Evolutionary conservation across 441 rosid genomes (phyloP), one percentile per base, ranked within the genome.

Genomic region (Lagerstroemia fauriei): DNA sequence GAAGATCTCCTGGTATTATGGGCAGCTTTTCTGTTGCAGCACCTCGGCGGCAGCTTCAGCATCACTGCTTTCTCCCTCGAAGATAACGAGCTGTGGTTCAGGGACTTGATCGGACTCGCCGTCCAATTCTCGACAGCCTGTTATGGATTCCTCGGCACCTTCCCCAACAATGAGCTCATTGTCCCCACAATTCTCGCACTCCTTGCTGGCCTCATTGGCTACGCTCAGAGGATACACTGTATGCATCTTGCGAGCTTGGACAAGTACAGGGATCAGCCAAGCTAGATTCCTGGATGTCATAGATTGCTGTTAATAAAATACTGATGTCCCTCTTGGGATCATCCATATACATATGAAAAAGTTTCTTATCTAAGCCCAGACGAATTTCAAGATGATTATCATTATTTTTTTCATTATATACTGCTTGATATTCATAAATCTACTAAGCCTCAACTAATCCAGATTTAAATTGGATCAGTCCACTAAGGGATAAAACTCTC

Each of bases 41-140:
- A 79, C 81, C 81, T 79, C 5, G 75, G 81, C 29, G 81, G 81
- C 68, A 76, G 71, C 2, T 17, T 20, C 73, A 80, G 41, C 61
- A 57, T 80, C 18, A 80, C 78, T 0, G 83, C 78, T 4, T 80
- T 71, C 1, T 20, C 68, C 17, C 53, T 71, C 1, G 77, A 56
- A 48, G 77, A 80, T 41, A 72, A 80, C 44, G 76, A 72, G 53
- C 44, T 27, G 18, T 80, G 77, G 77, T 9, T 73, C 1, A 71
- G 77, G 41, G 70, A 80, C 72, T 44, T 59, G 56, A 32, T 80
- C 59, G 61, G 16, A 25, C 76, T 79, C 65, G 3, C 50, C 13
- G 70, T 48, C 48, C 81, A 69, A 17, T 41, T 69, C 18, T 12
- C 41, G 18, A 38, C 75, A 9, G 24, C 48, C 32, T 34, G 34